Evolutionary conservation across 2,329 filamentous ascomycete genomes (phyloP).

Genomic region (Didymella lethalis): DNA sequence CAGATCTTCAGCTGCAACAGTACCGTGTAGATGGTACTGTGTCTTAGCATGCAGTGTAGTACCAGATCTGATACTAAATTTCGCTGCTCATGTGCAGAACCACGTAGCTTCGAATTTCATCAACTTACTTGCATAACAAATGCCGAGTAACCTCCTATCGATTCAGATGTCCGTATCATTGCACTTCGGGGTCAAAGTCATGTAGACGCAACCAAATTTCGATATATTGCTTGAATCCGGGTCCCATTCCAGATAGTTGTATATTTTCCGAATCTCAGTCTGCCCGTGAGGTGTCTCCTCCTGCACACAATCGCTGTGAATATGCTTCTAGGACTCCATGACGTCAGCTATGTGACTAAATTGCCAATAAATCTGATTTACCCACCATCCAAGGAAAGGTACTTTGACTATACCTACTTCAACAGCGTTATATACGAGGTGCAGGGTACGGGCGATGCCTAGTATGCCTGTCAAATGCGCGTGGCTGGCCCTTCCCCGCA

Average conservation of each 20-base stretch:
- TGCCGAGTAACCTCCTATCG: too few relatives aligned
- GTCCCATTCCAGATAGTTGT: too few relatives aligned
- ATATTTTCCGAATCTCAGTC: background rate
- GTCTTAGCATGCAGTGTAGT: background rate
- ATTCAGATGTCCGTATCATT: too few relatives aligned
- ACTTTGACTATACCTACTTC: background rate
- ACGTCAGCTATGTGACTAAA: background rate
- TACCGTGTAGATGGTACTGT: background rate
- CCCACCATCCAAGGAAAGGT: background rate
- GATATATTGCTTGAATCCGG: too few relatives aligned
- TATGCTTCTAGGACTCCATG: background rate
- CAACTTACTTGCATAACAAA: too few relatives aligned
- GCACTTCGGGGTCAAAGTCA: too few relatives aligned
- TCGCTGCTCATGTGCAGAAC: too few relatives aligned
- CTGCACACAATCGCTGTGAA: background rate
- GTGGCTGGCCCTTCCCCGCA: conserved; percentile 10
- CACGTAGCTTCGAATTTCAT: too few relatives aligned
- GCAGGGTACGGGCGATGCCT: background rate
- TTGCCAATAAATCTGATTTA: background rate
- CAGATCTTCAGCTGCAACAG: background rate
- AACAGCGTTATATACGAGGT: background rate
- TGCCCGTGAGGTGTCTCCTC: background rate
- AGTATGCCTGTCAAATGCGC: background rate
- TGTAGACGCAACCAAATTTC: too few relatives aligned
- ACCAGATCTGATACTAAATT: background rate